Conservation (phyloP, 305 asterid species). For the Fraxinus velutina region DNA sequence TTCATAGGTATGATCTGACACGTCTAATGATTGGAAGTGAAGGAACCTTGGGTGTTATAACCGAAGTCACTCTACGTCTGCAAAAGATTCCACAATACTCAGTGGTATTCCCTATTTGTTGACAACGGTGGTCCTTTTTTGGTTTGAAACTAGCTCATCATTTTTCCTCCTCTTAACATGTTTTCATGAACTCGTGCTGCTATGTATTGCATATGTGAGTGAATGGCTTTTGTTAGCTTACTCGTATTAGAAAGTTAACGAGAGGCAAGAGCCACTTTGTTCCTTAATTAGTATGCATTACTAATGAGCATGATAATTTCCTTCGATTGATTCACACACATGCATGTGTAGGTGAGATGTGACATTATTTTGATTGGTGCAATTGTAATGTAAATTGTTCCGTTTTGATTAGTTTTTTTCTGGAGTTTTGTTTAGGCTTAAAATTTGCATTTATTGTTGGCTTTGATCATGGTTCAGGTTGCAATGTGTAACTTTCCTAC, state of each 20-base stretch:
- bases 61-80: conserved; percentile 90
- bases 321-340: background rate
- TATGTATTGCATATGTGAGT: background rate
- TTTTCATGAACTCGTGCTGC: background rate
- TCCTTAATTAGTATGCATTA: background rate
- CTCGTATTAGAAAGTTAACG: background rate
- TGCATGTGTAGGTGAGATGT: background rate
- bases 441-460: background rate
- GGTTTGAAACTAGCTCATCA: background rate
- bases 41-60: conserved; percentile 93
- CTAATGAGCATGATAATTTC: background rate
- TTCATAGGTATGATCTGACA: conserved; percentile 78
- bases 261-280: background rate
- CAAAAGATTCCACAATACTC: conserved; percentile 81
- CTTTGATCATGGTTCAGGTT: conserved; percentile 48
- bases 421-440: background rate
- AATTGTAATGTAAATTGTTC: background rate
- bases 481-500: conserved; percentile 97
- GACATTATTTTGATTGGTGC: background rate
- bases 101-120: conserved; percentile 54
- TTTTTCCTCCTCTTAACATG: background rate
- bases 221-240: background rate
- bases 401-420: background rate
- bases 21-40: conserved; percentile 95
- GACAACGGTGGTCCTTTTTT: conserved; percentile 14